Base-by-base conservation (phyloP, 2,329 filamentous ascomycete species). In the Aphanocladium album region DNA sequence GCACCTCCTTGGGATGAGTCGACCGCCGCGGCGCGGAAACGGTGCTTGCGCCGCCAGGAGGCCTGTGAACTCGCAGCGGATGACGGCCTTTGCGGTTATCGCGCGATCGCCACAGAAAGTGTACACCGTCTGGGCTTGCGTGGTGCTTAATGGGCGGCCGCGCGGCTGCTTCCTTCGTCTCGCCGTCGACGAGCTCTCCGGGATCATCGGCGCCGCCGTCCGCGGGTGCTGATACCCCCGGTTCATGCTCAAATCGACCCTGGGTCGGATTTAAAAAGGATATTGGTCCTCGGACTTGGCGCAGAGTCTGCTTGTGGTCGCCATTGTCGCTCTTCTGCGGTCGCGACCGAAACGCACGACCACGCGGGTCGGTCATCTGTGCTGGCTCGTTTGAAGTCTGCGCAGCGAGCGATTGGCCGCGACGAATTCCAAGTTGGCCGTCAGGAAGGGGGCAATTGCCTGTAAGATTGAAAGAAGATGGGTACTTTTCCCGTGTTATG, bases 81-180 rank as follows among this genome's bases (percentile, higher is more conserved):
- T 61, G 60, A 6, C 60, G 60, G 7, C 60, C 60, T 37, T 61
- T 61, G 37, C 60, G 53, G 12, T 61, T 57, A n/a, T 61, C 60
- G 11, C 54, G 53, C n/a, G 54, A 53, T 8, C 60, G 60, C 60
- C 60, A 57, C 12, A 57, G 11, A 8, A 57, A 57, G 23, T 19
- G 46, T 12, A 52, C n/a, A 11, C 56, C 56, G 14, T 43, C 37
- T 9, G 33, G 19, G 19, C 25, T 16, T 7, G 46, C 19, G 9
- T 12, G 35, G n/a, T 23, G 46, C 47, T 45, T 51, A 6, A 16
- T 25, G 1, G 47, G 21, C 30, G 8, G 27, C 27, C 19, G 5
- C 6, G 21, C 5, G 2, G 19, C 23, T 5, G 46, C 5, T 3
- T 19, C 23, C 3, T 25, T 47, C 9, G 9, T 47, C 45, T 25